Base-by-base conservation (phyloP, 1,139 yeast species). In the Pichia cactophila region DNA sequence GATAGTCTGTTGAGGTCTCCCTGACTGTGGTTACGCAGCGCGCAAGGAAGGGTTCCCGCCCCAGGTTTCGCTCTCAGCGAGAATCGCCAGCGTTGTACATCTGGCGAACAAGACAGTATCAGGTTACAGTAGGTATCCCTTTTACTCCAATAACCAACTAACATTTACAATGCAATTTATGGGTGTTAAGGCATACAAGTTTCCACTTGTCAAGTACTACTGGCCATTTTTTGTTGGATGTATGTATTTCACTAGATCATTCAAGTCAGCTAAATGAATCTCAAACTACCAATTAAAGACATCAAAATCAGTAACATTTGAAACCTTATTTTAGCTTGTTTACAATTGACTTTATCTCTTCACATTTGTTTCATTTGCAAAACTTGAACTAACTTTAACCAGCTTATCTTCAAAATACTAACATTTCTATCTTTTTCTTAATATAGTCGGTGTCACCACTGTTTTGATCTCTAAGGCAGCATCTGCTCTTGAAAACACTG, bases 161-260 rank as follows among this genome's bases (percentile, higher is more conserved):
- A 40, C 41, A 8, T 38, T 38, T 20, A 38, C 28, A 46, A 63
- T 63, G 67, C 59, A 60, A 55, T 58, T 63, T 47, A 47, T 63
- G 54, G 66, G 67, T 54, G 61, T 62, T 48, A 63, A 62, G 54
- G 64, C 63, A 52, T 63, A 63, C 65, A 59, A 55, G 44, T 63
- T 62, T 56, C 66, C 68, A 52, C 50, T 65, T 46, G 61, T 78
- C 63, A 80, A 78, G 70, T 78, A 78, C 62, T 78, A 75, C 73
- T 81, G 86, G 85, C 86, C 86, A 59, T 78, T 81, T 67, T 77
- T 80, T 61, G 73, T 72, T 59, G 84, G 83, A 60, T 81, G 83
- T 69, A 66, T 51, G 72, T 67, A 50, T 38, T 7, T 17, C 1
- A 17, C 12, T 23, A 4, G 3, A 8, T 16, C 8, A 35, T 9